phyloP scores from a whole-genome alignment of 257 asterid species.

The Thymus quinquecostatus region DNA sequence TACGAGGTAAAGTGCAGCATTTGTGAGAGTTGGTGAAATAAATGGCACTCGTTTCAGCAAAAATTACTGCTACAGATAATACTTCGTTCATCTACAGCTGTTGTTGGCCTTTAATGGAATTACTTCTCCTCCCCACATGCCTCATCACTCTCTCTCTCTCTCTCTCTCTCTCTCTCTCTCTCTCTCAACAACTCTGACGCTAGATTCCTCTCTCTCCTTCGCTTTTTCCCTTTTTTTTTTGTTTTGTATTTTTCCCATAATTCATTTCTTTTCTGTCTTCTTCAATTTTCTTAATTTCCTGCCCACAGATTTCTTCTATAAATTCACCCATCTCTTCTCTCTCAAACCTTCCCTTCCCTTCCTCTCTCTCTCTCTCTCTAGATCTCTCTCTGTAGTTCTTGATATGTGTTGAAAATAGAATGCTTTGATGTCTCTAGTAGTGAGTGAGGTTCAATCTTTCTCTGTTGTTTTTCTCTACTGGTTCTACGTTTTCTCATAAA shows the following conservation, averaged over 20 bases:
- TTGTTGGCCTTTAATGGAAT: too few relatives aligned
- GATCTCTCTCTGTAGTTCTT: conserved; percentile 29
- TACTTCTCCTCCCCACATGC: conserved; percentile 30
- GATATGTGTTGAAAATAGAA: too few relatives aligned
- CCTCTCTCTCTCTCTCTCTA: conserved; percentile 35
- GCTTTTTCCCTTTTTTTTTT: not conserved
- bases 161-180: conserved; percentile 5
- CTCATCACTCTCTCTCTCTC: conserved; percentile 29
- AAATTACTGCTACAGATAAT: too few relatives aligned
- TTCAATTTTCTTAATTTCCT: not conserved
- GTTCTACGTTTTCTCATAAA: conserved; percentile 78
- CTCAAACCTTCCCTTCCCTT: conserved; percentile 25
- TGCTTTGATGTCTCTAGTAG: conserved; percentile 52
- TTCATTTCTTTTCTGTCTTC: not conserved
- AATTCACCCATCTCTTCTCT: conserved; percentile 7
- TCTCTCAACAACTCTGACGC: not conserved
- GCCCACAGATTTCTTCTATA: conserved; percentile 27
- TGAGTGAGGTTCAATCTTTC: conserved; percentile 87
- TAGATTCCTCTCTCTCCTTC: conserved; percentile 22
- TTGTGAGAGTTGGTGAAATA: too few relatives aligned
- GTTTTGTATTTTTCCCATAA: not conserved
- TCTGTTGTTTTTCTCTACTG: conserved; percentile 88
- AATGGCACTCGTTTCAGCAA: too few relatives aligned
- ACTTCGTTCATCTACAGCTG: conserved; percentile 23
- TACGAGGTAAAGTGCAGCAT: too few relatives aligned